These are phyloP conservation scores for Actinomucor elegans DNA, from an alignment of 371 early-diverging fungal genomes.

Conservation along the genomic window DNA sequence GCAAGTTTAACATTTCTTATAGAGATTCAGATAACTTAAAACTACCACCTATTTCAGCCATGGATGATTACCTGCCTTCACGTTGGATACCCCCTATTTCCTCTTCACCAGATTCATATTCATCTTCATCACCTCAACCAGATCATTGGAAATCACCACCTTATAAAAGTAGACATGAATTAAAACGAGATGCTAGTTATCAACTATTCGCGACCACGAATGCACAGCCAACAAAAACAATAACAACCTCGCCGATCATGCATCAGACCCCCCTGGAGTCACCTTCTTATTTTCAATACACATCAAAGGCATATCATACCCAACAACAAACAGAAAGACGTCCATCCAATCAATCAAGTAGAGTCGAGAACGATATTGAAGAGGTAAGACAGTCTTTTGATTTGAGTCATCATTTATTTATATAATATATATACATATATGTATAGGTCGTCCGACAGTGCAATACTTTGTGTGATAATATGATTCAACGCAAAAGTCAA, in stretches of 20 bases:
- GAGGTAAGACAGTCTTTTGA: too few relatives aligned
- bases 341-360: not conserved
- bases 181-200: slow-evolving; percentile 3
- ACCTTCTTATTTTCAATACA: slow-evolving; percentile 6
- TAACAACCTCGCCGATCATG: not conserved
- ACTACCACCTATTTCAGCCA: slow-evolving; percentile 24
- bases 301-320: not conserved
- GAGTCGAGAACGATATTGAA: slow-evolving; percentile 21
- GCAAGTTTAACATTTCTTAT: too few relatives aligned
- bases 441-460: slow-evolving; percentile 29
- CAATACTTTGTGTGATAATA: slow-evolving; percentile 30
- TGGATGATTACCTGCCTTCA: slow-evolving; percentile 9
- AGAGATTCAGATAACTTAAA: slow-evolving; percentile 4
- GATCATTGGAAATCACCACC: slow-evolving; percentile 19
- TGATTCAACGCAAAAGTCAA: slow-evolving; percentile 13
- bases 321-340: not conserved
- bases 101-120: not conserved
- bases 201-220: slow-evolving; percentile 4
- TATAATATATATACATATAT: not conserved
- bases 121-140: not conserved
- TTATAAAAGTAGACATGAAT: slow-evolving; percentile 8
- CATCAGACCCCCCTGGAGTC: slow-evolving; percentile 4
- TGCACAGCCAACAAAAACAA: slow-evolving; percentile 3
- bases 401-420: not conserved
- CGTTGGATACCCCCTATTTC: slow-evolving; percentile 7